A percentile compares a stretch with the other conserved stretches of the same genome.
These are phyloP conservation scores for Colletotrichum sp. DNA, from an alignment of 2,329 filamentous ascomycete genomes.

Conservation along the genomic window DNA sequence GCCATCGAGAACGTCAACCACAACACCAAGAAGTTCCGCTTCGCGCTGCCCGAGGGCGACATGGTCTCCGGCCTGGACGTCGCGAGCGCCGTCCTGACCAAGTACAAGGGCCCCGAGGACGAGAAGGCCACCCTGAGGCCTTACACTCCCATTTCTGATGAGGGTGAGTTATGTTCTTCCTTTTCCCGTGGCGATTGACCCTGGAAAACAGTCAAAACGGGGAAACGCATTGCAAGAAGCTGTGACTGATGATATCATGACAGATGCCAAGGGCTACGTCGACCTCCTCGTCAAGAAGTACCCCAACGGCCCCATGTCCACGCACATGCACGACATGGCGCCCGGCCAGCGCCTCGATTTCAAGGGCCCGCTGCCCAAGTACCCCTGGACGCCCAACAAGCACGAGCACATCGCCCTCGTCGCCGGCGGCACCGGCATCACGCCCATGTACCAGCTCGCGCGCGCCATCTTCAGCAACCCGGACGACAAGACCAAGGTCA, in stretches of 20 bases:
- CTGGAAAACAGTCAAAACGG: neutral
- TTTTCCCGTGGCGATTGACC: neutral
- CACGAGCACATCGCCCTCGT: conserved; percentile 87
- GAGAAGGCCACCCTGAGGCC: conserved; percentile 89
- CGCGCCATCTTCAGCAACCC: conserved; percentile 96
- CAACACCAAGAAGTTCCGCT: conserved; percentile 94
- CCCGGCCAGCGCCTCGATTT: conserved; percentile 85
- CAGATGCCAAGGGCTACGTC: conserved; percentile 78
- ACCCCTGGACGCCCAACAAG: conserved; percentile 89
- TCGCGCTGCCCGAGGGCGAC: conserved; percentile 84
- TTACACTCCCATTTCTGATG: conserved; percentile 91
- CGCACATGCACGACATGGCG: conserved; percentile 82
- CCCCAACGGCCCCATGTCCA: conserved; percentile 88
- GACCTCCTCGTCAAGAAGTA: conserved; percentile 95
- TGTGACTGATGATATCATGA: neutral
- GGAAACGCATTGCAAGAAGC: neutral
- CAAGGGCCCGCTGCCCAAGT: conserved; percentile 96
- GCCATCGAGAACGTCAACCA: conserved; percentile 83
- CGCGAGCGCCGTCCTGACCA: conserved; percentile 89
- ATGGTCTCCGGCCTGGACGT: conserved; percentile 82
- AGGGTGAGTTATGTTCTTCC: conserved; percentile 58
- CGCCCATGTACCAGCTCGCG: conserved; percentile 95
- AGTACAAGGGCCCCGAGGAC: conserved; percentile 83
- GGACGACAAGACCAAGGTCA: conserved; percentile 96
- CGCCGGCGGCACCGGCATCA: conserved; percentile 96